Evolutionary conservation across 257 asterid species (phyloP).

Genomic region (Penstemon davidsonii): DNA sequence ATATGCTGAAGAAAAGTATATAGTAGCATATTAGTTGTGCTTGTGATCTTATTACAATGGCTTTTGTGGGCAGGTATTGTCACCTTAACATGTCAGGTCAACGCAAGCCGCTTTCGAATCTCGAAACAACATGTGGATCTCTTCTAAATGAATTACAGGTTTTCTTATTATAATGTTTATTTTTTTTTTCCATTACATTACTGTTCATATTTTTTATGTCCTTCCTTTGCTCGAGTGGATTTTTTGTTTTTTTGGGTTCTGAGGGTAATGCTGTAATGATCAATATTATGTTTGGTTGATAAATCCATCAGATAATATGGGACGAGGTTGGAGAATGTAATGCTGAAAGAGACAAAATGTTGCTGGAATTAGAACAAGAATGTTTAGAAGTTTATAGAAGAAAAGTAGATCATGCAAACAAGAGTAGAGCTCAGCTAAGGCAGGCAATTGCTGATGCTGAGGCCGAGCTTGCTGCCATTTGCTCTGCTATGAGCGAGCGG

Average conservation of each 20-base stretch:
- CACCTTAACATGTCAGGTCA: too few species aligned
- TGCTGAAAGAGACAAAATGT: constrained; percentile 71
- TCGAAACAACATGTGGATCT: too few species aligned
- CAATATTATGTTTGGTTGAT: not conserved
- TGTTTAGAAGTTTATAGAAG: constrained; percentile 93
- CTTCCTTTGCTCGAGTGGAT: too few species aligned
- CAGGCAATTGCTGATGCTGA: constrained; percentile 98
- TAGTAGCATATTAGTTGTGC: not conserved
- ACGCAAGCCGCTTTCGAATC: too few species aligned
- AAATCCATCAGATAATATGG: constrained; percentile 77
- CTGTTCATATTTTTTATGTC: not conserved
- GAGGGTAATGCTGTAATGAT: too few species aligned
- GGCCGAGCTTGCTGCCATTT: constrained; percentile 89
- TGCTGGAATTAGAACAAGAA: constrained; percentile 86
- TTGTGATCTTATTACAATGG: not conserved
- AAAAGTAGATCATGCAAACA: constrained; percentile 94
- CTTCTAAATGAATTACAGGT: too few species aligned
- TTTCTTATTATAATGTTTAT: too few species aligned
- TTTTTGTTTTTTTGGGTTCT: too few species aligned
- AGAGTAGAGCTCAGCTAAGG: constrained; percentile 84
- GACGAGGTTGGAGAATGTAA: constrained; percentile 97
- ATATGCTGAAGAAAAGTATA: too few species aligned
- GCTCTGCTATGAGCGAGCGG: constrained; percentile 92
- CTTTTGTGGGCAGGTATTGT: too few species aligned
- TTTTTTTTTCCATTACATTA: not conserved